Evolutionary conservation across 2,329 filamentous ascomycete species (phyloP).

Genomic region (Aspergillus uvarum): DNA sequence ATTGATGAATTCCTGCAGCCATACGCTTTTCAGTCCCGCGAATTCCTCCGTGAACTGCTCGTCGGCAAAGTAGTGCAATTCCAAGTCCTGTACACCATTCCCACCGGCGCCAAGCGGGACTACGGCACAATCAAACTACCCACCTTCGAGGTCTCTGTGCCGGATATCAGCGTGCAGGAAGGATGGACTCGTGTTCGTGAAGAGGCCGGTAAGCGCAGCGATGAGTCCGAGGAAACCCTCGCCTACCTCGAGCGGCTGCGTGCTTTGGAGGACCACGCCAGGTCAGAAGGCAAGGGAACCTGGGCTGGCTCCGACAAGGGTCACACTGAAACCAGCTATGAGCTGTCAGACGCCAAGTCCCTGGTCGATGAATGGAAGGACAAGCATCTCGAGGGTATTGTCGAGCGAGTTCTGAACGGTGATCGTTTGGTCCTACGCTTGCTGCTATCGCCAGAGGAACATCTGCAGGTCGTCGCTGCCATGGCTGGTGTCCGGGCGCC

Average conservation of each 20-base stretch:
- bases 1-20: slow-evolving; percentile 46
- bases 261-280: slow-evolving; percentile 73
- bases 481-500: slow-evolving; percentile 87
- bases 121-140: slow-evolving; percentile 79
- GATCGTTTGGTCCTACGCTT: slow-evolving; percentile 86
- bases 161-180: slow-evolving; percentile 79
- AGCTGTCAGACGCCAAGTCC: slow-evolving; percentile 70
- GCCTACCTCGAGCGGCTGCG: slow-evolving; percentile 75
- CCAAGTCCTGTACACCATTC: slow-evolving; percentile 81
- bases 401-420: slow-evolving; percentile 88
- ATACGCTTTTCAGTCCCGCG: slow-evolving; percentile 90
- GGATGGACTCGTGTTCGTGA: slow-evolving; percentile 94
- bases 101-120: slow-evolving; percentile 74
- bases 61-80: slow-evolving; percentile 88
- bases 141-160: slow-evolving; percentile 67
- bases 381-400: slow-evolving; percentile 76
- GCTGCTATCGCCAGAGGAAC: slow-evolving; percentile 75
- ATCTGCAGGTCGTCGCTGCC: slow-evolving; percentile 84
- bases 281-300: slow-evolving; percentile 74
- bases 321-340: slow-evolving; percentile 74
- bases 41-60: slow-evolving; percentile 79
- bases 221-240: slow-evolving; percentile 73
- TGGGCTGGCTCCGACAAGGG: slow-evolving; percentile 67
- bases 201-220: slow-evolving; percentile 80
- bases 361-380: slow-evolving; percentile 85